Conservation (phyloP, 1,284 basidiomycete genomes). For the Grifola frondosa region DNA sequence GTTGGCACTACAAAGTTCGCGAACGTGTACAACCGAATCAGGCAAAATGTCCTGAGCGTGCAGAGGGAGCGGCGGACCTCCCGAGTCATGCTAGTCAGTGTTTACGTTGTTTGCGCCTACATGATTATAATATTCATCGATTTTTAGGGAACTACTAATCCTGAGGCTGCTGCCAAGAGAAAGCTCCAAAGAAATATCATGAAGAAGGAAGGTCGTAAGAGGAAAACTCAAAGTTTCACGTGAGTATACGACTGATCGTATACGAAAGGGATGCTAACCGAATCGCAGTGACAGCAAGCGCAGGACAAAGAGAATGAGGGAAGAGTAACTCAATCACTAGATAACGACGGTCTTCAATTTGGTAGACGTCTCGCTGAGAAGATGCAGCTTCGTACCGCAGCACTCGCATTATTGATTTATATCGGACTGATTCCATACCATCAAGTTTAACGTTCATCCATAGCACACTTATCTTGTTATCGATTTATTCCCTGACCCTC, state of each 20-base stretch:
- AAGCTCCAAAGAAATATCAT: slow-evolving; percentile 64
- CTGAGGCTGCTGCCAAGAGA: slow-evolving; percentile 75
- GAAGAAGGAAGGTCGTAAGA: slow-evolving; percentile 83
- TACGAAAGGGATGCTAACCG: background rate
- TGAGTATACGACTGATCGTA: slow-evolving; percentile 33
- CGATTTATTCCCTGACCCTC: too few species aligned
- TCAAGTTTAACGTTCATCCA: too few species aligned
- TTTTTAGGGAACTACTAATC: slow-evolving; percentile 59
- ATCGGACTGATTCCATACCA: too few species aligned
- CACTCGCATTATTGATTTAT: too few species aligned
- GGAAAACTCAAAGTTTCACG: slow-evolving; percentile 65
- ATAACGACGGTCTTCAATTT: too few species aligned
- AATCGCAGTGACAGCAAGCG: slow-evolving; percentile 28
- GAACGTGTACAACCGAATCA: slow-evolving; percentile 74
- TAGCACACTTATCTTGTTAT: too few species aligned
- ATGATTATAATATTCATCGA: slow-evolving; percentile 3
- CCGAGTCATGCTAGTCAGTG: slow-evolving; percentile 56
- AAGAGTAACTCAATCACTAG: too few species aligned
- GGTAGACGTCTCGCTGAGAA: too few species aligned
- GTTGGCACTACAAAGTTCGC: slow-evolving; percentile 86
- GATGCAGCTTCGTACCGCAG: too few species aligned
- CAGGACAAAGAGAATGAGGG: slow-evolving; percentile 25
- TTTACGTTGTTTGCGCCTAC: background rate
- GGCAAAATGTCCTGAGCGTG: slow-evolving; percentile 68
- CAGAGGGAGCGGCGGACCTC: slow-evolving; percentile 74